These are phyloP conservation scores for Penicillium malachiteum DNA, from an alignment of 495 filamentous ascomycete species.

Conservation along the genomic window DNA sequence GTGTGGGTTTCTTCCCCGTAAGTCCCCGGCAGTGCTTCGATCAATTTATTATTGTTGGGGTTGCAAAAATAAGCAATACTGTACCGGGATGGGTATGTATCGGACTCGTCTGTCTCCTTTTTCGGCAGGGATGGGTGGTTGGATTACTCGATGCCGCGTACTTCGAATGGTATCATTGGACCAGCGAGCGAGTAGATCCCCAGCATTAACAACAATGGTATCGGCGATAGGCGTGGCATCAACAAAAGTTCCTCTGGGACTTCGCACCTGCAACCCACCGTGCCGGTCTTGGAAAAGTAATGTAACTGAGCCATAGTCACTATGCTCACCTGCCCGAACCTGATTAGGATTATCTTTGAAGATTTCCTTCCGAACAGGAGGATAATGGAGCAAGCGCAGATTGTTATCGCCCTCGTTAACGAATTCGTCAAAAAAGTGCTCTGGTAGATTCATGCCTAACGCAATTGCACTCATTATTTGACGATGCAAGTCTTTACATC, in stretches of 20 bases:
- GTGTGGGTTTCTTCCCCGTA: slow-evolving; percentile 58
- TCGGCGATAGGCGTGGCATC: slow-evolving; percentile 79
- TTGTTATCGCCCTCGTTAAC: slow-evolving; percentile 78
- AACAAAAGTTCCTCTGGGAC: slow-evolving; percentile 73
- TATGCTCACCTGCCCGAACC: slow-evolving; percentile 82
- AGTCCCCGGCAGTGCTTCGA: slow-evolving; percentile 86
- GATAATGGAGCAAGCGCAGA: slow-evolving; percentile 87
- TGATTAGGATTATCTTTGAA: slow-evolving; percentile 71
- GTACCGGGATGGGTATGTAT: slow-evolving; percentile 45
- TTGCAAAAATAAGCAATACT: slow-evolving; percentile 84
- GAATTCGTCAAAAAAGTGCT: slow-evolving; percentile 74
- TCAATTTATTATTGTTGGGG: slow-evolving; percentile 73
- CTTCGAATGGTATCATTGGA: slow-evolving; percentile 86
- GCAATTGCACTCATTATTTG: slow-evolving; percentile 88
- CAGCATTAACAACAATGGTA: slow-evolving; percentile 89
- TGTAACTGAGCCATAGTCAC: slow-evolving; percentile 86
- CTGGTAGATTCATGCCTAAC: slow-evolving; percentile 72
- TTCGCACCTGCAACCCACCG: slow-evolving; percentile 83
- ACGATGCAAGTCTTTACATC: slow-evolving; percentile 72
- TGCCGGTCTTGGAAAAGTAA: slow-evolving; percentile 83
- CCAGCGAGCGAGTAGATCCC: slow-evolving; percentile 86
- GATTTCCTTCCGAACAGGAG: slow-evolving; percentile 61
- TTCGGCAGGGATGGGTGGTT: slow-evolving; percentile 57
- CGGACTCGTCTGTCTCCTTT: slow-evolving; percentile 16
- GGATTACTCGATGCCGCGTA: slow-evolving; percentile 86